Base-by-base conservation (phyloP, 352 stramenopile genomes). In the Globisporangium parvum region DNA sequence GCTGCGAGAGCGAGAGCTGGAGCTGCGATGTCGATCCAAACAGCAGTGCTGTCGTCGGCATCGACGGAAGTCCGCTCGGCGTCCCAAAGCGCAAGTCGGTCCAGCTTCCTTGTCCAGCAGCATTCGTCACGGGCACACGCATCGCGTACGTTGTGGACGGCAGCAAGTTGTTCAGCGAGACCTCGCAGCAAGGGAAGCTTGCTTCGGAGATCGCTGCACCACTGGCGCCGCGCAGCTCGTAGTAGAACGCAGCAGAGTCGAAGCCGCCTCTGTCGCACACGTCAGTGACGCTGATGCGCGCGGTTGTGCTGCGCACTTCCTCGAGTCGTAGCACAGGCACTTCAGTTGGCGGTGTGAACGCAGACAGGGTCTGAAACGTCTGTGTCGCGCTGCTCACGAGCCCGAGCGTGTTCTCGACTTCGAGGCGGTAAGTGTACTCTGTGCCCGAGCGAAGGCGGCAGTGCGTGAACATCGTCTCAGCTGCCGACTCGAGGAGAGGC, bases 331-430 rank as follows among this genome's bases (percentile, higher is more conserved):
- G 21, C 2, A 42, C 48, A 10, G 71, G 61, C 0, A 46, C 18
- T 6, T 26, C 54, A 4, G 69, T 59, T 20, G 67, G 62, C 21
- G 57, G 24, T 3, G 49, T 59, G n/a, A 41, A 21, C n/a, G 17
- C 40, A 3, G 21, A 47, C 41, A 20, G 45, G 3, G 73, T 79
- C 6, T 31, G n/a, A 31, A 82, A 75, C 0, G 65, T 67, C 35
- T 40, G 53, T 6, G 45, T 65, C 3, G 52, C 46, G 33, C 53
- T 63, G 40, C 55, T 68, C 5, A 62, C n/a, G 40, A 70, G 52
- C 2, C 76, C 76, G 3, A 48, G 57, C 0, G 50, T 31, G 49
- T 87, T 87, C 50, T 81, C 69, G 18, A 84, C 64, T 45, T 79
- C 71, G 18, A 87, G 53, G 33, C 58, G 53, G 41, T 80, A 87